Evolutionary conservation across 225 moss, liverwort and hornwort species (phyloP).

Genomic region (Straminergon stramineum): DNA sequence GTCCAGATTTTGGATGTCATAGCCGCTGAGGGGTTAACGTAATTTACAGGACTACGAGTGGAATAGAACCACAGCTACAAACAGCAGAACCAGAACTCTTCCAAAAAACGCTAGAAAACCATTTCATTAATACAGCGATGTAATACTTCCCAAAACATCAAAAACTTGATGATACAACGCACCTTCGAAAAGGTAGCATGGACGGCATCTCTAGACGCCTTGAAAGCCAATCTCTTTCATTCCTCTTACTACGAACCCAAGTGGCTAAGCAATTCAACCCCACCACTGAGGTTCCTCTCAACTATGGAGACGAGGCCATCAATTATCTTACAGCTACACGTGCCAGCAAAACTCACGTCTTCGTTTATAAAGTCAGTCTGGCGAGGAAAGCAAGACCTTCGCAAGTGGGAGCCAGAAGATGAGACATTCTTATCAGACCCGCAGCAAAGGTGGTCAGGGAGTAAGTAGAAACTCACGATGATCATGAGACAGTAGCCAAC

Average conservation of each 20-base stretch:
- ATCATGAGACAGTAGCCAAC: neutral
- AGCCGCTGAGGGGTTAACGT: neutral
- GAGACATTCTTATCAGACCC: neutral
- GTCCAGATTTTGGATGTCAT: neutral
- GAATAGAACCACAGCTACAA: neutral
- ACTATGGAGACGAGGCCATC: neutral
- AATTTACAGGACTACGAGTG: neutral
- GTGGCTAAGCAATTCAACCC: neutral
- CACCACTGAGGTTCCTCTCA: neutral
- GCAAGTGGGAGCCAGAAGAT: neutral
- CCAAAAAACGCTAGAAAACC: neutral
- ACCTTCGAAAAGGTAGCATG: neutral
- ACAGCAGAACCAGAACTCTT: neutral
- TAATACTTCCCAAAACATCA: slow-evolving; percentile 17
- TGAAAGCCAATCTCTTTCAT: neutral
- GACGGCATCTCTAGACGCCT: neutral
- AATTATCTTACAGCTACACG: slow-evolving; percentile 20
- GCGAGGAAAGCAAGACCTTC: neutral
- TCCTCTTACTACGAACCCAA: neutral
- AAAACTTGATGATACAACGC: slow-evolving; percentile 25
- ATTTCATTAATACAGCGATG: slow-evolving; percentile 30
- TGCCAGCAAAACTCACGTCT: neutral
- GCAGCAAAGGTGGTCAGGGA: neutral
- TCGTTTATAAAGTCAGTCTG: neutral
- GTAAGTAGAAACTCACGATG: neutral